Percentiles rank a stretch among this genome's conserved stretches.
Conservation (phyloP, 306 rosid genomes). For the Lathyrus oleraceus region DNA sequence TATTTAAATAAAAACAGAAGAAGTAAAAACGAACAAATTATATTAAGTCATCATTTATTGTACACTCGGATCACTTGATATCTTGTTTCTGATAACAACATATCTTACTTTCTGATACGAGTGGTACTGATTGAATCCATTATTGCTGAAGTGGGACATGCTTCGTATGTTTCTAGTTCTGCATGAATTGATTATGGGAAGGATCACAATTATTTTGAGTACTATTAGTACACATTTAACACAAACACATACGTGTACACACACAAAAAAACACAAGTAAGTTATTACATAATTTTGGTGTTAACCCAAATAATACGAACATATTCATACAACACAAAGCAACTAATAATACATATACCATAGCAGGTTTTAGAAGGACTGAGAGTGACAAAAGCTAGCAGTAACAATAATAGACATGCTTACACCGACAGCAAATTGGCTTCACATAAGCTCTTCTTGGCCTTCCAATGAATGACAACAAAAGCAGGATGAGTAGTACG, state of each 20-base stretch:
- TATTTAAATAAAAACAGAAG: too few species aligned
- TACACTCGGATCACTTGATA: neutral
- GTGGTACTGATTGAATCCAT: neutral
- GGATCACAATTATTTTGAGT: neutral
- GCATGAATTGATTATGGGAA: neutral
- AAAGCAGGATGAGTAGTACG: too few species aligned
- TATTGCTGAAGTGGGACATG: neutral
- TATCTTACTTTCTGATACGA: neutral
- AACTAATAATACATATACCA: too few species aligned
- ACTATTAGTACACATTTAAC: neutral
- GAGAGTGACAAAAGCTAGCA: constrained; percentile 9
- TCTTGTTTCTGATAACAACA: neutral
- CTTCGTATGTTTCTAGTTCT: neutral
- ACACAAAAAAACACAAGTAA: too few species aligned
- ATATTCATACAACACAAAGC: too few species aligned
- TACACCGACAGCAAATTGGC: too few species aligned
- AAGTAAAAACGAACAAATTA: too few species aligned
- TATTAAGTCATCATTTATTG: neutral
- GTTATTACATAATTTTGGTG: too few species aligned
- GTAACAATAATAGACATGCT: constrained; percentile 47
- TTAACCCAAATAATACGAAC: too few species aligned
- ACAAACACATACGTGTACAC: too few species aligned
- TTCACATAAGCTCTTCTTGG: constrained; percentile 2
- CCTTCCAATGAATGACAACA: constrained; percentile 37
- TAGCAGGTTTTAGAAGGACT: constrained; percentile 11